A percentile compares a stretch with the other conserved stretches of the same genome.
Evolutionary conservation across 2,329 filamentous ascomycete genomes (phyloP).

Genomic region (Coleophoma crateriformis): DNA sequence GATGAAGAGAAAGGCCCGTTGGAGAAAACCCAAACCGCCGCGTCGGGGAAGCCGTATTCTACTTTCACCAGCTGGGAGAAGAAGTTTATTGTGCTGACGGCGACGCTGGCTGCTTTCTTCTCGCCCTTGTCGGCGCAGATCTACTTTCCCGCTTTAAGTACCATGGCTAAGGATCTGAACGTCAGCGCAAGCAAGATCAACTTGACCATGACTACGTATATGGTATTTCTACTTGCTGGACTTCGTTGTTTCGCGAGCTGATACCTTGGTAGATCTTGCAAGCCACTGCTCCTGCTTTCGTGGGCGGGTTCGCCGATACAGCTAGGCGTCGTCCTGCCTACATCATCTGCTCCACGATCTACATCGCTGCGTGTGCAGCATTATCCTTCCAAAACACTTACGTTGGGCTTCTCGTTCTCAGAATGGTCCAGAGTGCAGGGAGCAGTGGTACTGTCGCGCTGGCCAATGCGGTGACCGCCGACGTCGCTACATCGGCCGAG

Average conservation of each 20-base stretch:
- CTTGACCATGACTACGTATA: constrained; percentile 31
- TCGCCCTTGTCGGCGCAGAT: constrained; percentile 50
- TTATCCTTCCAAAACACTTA: constrained; percentile 45
- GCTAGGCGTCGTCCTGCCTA: constrained; percentile 49
- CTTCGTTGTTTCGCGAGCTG: constrained; percentile 1
- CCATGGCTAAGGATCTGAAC: constrained; percentile 40
- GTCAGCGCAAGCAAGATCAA: constrained; percentile 33
- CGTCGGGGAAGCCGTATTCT: constrained; percentile 5
- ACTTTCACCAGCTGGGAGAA: constrained; percentile 9
- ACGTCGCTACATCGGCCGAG: constrained; percentile 56
- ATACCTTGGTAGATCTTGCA: constrained; percentile 43
- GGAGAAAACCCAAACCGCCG: background rate
- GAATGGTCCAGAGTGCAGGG: constrained; percentile 50
- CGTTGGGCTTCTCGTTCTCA: constrained; percentile 43
- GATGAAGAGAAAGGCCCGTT: background rate
- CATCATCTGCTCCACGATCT: constrained; percentile 45
- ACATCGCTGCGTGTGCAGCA: constrained; percentile 47
- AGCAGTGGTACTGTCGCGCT: constrained; percentile 54
- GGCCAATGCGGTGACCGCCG: constrained; percentile 52
- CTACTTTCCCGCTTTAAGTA: constrained; percentile 47
- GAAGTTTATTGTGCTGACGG: constrained; percentile 38
- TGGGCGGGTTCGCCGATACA: constrained; percentile 49
- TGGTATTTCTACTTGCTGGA: constrained; percentile 16
- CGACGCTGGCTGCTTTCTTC: constrained; percentile 45
- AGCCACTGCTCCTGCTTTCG: constrained; percentile 49